Evolutionary conservation across 78 protist species (phyloP), one percentile per base, ranked within the genome.

Genomic region (Dictyostelium brefeldianum): DNA sequence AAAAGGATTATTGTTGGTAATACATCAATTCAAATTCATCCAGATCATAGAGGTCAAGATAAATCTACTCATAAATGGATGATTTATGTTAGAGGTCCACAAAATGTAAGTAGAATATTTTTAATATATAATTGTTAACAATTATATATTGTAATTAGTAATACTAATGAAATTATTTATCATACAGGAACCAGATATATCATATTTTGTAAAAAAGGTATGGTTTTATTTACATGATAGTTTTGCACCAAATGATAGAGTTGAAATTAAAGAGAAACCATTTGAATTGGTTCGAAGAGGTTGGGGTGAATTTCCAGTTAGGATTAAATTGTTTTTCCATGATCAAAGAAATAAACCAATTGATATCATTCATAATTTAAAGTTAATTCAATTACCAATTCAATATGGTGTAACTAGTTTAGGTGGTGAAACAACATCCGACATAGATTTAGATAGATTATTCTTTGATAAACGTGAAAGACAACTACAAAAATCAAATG

Each of bases 301-400:
- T 4, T 95, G 95, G 95, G 97, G 97, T 12, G 97, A 95, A n/a
- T 95, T 95, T 46, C 95, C 97, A 22, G 43, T 95, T 6, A 27
- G 95, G 6, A 62, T 91, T 29, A 92, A 85, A 48, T 59, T 95
- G 8, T 90, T 89, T 74, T 95, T 95, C 56, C 71, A 77, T 17
- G 95, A 95, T 17, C 17, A 41, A 41, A 62, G 81, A 83, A 95
- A 95, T 89, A 95, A 89, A 73, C 95, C 95, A 7, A 73, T 91
- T 5, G 95, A 95, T 74, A 78, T 95, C 8, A 54, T 95, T 41
- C 97, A 95, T 62, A 64, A 87, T n/a, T 51, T 87, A 69, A 87
- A 87, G 48, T 77, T 87, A 29, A 77, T 75, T 77, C 93, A 87
- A 64, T 11, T 46, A 17, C 93, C 93, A 29, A 77, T 87, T 64